phyloP scores from a whole-genome alignment of 108 stramenopile species.

The Hondaea fermentalgiana region DNA sequence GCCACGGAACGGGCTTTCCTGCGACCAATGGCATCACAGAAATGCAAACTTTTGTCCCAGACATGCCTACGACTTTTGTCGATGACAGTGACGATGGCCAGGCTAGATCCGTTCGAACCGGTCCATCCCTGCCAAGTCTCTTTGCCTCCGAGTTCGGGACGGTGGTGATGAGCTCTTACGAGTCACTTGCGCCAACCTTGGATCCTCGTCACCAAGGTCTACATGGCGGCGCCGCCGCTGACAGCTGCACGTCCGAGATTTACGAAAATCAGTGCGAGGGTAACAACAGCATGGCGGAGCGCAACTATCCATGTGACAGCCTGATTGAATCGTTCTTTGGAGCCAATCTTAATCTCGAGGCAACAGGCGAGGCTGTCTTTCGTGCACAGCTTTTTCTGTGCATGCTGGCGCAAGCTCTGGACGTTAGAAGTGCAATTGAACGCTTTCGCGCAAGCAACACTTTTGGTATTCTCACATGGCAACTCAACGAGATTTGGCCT shows the following conservation, averaged over 20 bases:
- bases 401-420: constrained; percentile 46
- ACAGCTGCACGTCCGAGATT: constrained; percentile 30
- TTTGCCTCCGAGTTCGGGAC: constrained; percentile 53
- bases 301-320: constrained; percentile 54
- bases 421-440: constrained; percentile 50
- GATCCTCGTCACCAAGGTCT: constrained; percentile 29
- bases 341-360: background rate
- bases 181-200: constrained; percentile 48
- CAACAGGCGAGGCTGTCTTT: constrained; percentile 31
- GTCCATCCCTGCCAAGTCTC: background rate
- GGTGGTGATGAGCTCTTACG: constrained; percentile 43
- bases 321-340: constrained; percentile 45
- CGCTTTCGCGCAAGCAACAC: constrained; percentile 29
- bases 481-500: constrained; percentile 58
- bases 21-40: constrained; percentile 42
- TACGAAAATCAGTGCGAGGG: constrained; percentile 43
- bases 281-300: constrained; percentile 48
- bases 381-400: constrained; percentile 46
- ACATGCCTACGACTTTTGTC: background rate
- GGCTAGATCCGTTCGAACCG: background rate
- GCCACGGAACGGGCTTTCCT: constrained; percentile 31
- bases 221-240: constrained; percentile 40
- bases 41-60: constrained; percentile 10
- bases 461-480: constrained; percentile 52
- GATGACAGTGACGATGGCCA: background rate